Evolutionary conservation across 768 basidiomycete species (phyloP).

Genomic region (Rhodocollybia butyracea): DNA sequence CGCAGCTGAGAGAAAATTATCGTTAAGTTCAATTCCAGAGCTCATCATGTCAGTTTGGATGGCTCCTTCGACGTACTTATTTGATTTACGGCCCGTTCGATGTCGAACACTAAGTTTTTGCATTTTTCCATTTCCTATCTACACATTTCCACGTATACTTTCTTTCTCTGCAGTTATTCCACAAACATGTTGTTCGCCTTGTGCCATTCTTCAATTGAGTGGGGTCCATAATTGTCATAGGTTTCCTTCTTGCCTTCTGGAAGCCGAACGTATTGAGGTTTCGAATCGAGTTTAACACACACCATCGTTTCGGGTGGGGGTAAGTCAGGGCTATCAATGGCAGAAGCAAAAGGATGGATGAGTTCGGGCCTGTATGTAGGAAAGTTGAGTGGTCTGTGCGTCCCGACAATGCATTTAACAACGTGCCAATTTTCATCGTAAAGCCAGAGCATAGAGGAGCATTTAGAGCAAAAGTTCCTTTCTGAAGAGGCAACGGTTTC

Average conservation of each 20-base stretch:
- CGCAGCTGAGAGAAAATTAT: no score
- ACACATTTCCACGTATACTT: background rate
- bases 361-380: conserved; percentile 48
- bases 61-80: no score
- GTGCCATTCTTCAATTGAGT: conserved; percentile 61
- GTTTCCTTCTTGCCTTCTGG: conserved; percentile 53
- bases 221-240: conserved; percentile 39
- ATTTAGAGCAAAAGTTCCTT: conserved; percentile 60
- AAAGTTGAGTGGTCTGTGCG: background rate
- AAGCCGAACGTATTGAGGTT: conserved; percentile 59
- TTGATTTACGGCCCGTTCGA: no score
- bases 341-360: conserved; percentile 67
- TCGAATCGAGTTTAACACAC: conserved; percentile 41
- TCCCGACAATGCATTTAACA: background rate
- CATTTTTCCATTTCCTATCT: no score
- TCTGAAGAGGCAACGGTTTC: conserved; percentile 51
- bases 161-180: conserved; percentile 14
- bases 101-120: no score
- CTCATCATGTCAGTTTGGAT: no score
- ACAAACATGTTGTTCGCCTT: conserved; percentile 45
- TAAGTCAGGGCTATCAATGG: conserved; percentile 59
- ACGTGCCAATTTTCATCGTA: conserved; percentile 53
- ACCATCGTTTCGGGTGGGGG: conserved; percentile 50
- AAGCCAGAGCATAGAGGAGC: conserved; percentile 66
- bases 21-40: no score